A percentile compares a stretch with the other conserved stretches of the same genome.
Conservation (phyloP, 2,329 filamentous ascomycete species). For the Ophiostoma pallidulum region DNA sequence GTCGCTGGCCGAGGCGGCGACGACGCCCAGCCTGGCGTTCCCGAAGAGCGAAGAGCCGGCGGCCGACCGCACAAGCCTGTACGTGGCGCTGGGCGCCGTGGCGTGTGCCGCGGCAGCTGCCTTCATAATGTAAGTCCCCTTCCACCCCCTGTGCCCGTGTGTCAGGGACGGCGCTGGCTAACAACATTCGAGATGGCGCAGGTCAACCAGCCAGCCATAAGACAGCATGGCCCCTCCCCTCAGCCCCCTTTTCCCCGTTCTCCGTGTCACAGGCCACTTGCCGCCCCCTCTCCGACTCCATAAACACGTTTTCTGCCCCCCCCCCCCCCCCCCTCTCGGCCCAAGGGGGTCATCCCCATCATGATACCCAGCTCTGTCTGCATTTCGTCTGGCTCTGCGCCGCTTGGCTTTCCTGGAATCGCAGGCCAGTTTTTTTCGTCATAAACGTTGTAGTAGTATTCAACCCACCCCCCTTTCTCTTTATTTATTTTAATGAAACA, state of each 20-base stretch:
- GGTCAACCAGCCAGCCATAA: slow-evolving; percentile 14
- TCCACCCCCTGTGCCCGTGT: background rate
- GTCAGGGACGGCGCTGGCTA: background rate
- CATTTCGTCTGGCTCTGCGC: no score
- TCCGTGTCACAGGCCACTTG: background rate
- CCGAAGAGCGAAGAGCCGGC: slow-evolving; percentile 82
- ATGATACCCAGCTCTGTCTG: slow-evolving; percentile 2
- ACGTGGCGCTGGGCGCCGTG: slow-evolving; percentile 71
- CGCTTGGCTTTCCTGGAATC: no score
- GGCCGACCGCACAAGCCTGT: slow-evolving; percentile 74
- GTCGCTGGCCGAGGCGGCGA: slow-evolving; percentile 80
- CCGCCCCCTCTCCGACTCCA: background rate
- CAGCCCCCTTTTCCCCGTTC: background rate
- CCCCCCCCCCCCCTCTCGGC: no score
- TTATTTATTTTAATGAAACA: no score
- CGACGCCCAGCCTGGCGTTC: slow-evolving; percentile 78
- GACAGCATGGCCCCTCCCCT: no score
- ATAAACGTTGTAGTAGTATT: no score
- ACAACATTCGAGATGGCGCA: slow-evolving; percentile 15
- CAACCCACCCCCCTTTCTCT: no score
- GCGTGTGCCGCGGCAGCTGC: slow-evolving; percentile 54
- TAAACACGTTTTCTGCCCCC: no score
- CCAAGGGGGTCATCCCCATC: background rate
- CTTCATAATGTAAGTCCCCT: slow-evolving; percentile 61
- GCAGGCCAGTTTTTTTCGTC: no score